Evolutionary conservation across 257 asterid genomes (phyloP).

Genomic region (Solanum medicagineum): DNA sequence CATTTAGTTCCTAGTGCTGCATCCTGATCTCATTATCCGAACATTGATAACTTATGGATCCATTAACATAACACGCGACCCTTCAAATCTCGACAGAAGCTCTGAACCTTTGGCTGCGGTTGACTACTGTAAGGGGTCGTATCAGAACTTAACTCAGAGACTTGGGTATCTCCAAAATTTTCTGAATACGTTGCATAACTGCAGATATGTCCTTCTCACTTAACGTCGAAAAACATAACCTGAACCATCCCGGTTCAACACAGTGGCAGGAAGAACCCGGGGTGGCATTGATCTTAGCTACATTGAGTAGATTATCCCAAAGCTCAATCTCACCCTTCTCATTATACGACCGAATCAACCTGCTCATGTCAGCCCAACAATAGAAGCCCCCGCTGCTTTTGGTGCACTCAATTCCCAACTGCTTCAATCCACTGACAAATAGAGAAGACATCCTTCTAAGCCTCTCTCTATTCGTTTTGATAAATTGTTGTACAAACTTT

Average conservation of each 20-base stretch:
- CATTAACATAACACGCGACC: background rate
- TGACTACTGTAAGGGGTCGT: background rate
- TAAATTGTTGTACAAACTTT: constrained; percentile 14
- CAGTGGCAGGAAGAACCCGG: constrained; percentile 59
- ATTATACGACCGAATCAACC: constrained; percentile 34
- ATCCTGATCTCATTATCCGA: background rate
- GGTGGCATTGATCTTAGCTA: constrained; percentile 35
- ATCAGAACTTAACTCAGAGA: constrained; percentile 12
- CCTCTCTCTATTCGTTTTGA: constrained; percentile 30
- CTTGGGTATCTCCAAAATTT: constrained; percentile 26
- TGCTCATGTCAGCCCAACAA: constrained; percentile 63
- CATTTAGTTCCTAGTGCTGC: background rate
- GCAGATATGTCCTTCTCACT: constrained; percentile 28
- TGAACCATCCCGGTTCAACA: constrained; percentile 60
- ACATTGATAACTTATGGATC: background rate
- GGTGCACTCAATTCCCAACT: constrained; percentile 36
- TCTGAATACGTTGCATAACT: constrained; percentile 30
- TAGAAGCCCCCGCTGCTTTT: constrained; percentile 33
- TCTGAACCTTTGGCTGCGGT: background rate
- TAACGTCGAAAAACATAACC: constrained; percentile 33
- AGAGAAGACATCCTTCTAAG: constrained; percentile 22
- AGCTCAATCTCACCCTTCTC: constrained; percentile 56
- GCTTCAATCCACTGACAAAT: constrained; percentile 28
- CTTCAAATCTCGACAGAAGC: background rate
- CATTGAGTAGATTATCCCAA: constrained; percentile 37